These are phyloP conservation scores for Raddia distichophylla DNA, from an alignment of 176 grass and related monocot genomes.

Conservation along the genomic window DNA sequence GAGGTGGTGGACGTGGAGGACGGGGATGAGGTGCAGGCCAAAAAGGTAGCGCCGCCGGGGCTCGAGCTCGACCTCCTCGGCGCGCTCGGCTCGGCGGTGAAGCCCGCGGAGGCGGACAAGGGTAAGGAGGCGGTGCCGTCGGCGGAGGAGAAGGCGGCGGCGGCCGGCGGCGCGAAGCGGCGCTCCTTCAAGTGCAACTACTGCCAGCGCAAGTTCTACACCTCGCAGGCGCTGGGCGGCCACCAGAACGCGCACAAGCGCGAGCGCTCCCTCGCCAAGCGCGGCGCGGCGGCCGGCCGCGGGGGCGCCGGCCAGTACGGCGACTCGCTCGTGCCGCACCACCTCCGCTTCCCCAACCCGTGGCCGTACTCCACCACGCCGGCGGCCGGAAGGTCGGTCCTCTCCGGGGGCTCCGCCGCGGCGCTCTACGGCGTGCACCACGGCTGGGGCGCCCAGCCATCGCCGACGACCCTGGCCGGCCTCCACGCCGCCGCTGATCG, in stretches of 20 bases:
- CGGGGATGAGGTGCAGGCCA: conserved; percentile 1
- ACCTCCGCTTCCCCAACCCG: conserved; percentile 30
- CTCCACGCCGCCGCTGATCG: background rate
- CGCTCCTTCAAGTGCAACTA: conserved; percentile 89
- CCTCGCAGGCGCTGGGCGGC: conserved; percentile 90
- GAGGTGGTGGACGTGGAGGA: conserved; percentile 2
- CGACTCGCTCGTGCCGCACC: conserved; percentile 37
- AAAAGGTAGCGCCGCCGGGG: background rate
- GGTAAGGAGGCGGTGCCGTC: conserved; percentile 27
- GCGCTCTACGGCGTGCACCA: conserved; percentile 40
- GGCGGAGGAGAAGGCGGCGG: background rate
- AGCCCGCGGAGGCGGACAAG: background rate
- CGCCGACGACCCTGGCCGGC: background rate
- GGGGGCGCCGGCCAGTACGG: conserved; percentile 15
- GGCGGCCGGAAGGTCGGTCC: conserved; percentile 19
- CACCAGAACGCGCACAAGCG: conserved; percentile 99
- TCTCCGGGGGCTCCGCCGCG: background rate
- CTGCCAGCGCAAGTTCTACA: conserved; percentile 87
- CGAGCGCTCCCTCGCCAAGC: conserved; percentile 71
- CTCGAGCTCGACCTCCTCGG: conserved; percentile 44
- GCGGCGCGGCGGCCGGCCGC: conserved; percentile 10
- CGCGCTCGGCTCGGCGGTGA: conserved; percentile 12
- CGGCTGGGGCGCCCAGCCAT: conserved; percentile 24
- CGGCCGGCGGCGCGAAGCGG: conserved; percentile 18
- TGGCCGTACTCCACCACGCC: conserved; percentile 31